Base-by-base conservation (phyloP, 352 stramenopile genomes). In the Phytopythium boreale region DNA sequence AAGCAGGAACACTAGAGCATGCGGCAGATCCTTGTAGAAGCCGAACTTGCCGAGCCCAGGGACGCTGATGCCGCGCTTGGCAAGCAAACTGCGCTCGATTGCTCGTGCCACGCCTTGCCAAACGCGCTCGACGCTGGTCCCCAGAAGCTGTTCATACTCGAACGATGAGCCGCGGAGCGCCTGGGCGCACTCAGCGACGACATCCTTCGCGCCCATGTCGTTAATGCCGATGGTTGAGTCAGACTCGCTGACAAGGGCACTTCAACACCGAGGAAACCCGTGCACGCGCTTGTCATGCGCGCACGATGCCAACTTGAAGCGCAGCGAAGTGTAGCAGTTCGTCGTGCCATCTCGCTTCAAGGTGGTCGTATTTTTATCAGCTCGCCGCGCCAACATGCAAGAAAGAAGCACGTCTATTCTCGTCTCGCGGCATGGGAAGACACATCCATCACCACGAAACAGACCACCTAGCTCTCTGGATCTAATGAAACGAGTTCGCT, bases 91-190 rank as follows among this genome's bases (percentile, higher is more conserved):
- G 10, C 70, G 68, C 50, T 81, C 71, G 22, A 61, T 5, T 19
- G 56, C 39, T 43, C 64, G 63, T 31, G 50, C 44, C 9, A 86
- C 61, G 5, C 63, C 66, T 17, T 90, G 52, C 84, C 84, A 92
- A 9, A 89, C 76, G 12, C 59, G 37, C 8, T 76, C 59, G 19
- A 90, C 62, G 0, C 71, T 81, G 31, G 68, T 56, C 2, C 72
- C 76, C 1, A 92, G 64, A 17, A 89, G 64, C 50, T 79, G 72
- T 59, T 92, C 76, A 57, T 87, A 92, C 58, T 90, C 81, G 59
- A 81, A 84, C 8, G 61, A 44, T 12, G 79, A 89, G 29, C 59
- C 51, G 29, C 71, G 70, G 27, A 90, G 76, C 17, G 85, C 58
- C 61, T 82, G 74, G 10, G 67, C 68, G 62, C 81, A 90, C 24